Percentiles rank a stretch among this genome's conserved stretches.
These are phyloP conservation scores for Cucumis sativus DNA, from an alignment of 306 rosid species.

Conservation along the genomic window DNA sequence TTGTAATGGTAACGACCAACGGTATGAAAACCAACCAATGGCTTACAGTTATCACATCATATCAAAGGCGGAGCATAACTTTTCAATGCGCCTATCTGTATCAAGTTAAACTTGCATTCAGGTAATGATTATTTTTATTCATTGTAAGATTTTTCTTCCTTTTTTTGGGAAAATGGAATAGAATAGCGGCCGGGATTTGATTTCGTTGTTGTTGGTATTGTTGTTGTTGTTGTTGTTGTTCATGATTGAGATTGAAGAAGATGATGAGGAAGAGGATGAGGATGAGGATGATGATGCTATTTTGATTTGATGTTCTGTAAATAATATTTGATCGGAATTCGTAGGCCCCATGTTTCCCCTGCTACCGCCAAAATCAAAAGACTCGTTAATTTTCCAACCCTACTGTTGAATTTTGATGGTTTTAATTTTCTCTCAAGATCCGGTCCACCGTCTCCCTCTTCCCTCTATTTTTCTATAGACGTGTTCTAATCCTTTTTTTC, in stretches of 20 bases:
- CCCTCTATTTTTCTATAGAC: neutral
- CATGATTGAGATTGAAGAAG: neutral
- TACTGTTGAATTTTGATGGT: conserved; percentile 12
- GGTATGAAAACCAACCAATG: neutral
- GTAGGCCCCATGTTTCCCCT: conserved; percentile 4
- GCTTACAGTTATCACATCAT: neutral
- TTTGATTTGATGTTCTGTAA: neutral
- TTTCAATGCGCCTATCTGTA: neutral
- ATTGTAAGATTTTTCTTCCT: neutral
- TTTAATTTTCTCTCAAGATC: neutral
- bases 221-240: neutral
- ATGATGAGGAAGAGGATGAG: neutral
- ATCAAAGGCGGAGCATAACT: neutral
- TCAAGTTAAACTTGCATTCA: neutral
- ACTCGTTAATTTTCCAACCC: conserved; percentile 15
- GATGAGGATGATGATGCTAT: neutral
- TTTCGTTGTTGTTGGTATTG: neutral
- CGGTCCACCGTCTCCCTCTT: neutral
- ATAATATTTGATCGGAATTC: neutral
- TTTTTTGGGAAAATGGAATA: too few species aligned
- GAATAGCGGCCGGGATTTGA: neutral
- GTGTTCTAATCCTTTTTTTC: neutral
- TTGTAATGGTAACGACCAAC: neutral
- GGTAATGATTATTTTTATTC: neutral
- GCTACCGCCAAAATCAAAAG: neutral